Evolutionary conservation across 108 stramenopile genomes (phyloP), one percentile per base, ranked within the genome.

Genomic region (Schizochytrium sp.): DNA sequence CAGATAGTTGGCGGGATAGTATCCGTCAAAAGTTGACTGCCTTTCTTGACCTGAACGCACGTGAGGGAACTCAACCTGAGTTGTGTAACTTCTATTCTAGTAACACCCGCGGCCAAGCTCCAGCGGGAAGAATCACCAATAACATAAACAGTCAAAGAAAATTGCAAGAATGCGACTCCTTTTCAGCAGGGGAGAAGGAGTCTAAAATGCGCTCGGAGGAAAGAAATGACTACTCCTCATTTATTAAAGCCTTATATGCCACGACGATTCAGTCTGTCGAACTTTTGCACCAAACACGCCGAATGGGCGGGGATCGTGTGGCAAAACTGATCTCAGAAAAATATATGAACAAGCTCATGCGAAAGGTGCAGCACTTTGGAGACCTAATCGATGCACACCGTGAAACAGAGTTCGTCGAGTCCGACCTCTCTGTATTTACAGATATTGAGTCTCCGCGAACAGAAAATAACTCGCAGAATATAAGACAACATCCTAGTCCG

Each of bases 281-380:
- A 40, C 76, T 83, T 10, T 10, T 83, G 8, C 17, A 83, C 7
- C 76, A 53, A 2, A 44, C 28, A 15, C 64, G 64, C 64, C 12
- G 44, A 8, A 38, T 69, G 10, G 64, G 64, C 12, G 64, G 64
- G 28, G 19, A 38, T 2, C 40, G 44, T 10, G 64, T 69, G 64
- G 42, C 40, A 69, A 28, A 12, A 44, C 42, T 44, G 8, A 44
- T 69, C 64, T 69, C 64, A 8, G 64, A 69, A 38, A 69, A 38
- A 15, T 69, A 69, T 44, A 69, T 69, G 64, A 69, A 69, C 64
- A 69, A 69, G 28, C 64, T 69, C 64, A 69, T 69, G 64, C 64
- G 64, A 8, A 69, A 15, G 0, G 44, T 69, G 64, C 64, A 69
- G 64, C 64, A 44, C 64, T 69, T 69, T 69, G 64, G 42, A 12